Evolutionary conservation across 129 eudicot genomes (phyloP).

Genomic region (Helichrysum umbraculigerum): DNA sequence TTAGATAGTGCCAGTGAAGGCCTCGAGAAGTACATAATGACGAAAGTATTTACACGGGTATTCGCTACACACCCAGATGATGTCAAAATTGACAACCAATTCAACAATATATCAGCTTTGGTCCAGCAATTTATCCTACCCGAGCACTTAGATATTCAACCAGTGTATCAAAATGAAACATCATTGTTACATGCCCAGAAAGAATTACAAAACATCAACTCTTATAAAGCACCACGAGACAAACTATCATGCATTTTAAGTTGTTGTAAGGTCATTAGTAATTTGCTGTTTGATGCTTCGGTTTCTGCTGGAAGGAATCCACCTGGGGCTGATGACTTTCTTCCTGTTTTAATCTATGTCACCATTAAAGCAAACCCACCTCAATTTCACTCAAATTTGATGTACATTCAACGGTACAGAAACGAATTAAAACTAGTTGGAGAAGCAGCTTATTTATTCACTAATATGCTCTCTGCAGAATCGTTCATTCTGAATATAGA

Average conservation of each 20-base stretch:
- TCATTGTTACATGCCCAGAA: constrained; percentile 89
- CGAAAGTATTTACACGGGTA: constrained; percentile 72
- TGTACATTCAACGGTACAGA: constrained; percentile 71
- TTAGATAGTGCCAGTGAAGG: constrained; percentile 94
- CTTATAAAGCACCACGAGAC: constrained; percentile 87
- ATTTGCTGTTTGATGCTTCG: constrained; percentile 58
- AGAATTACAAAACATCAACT: constrained; percentile 77
- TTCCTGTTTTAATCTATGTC: constrained; percentile 81
- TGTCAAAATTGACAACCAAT: constrained; percentile 57
- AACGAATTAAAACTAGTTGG: constrained; percentile 57
- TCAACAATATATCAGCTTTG: constrained; percentile 61
- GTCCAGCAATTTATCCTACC: constrained; percentile 83
- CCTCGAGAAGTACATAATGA: constrained; percentile 84
- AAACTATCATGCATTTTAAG: constrained; percentile 80
- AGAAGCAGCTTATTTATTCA: constrained; percentile 75
- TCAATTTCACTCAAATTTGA: constrained; percentile 78
- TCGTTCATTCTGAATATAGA: constrained; percentile 66
- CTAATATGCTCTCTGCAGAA: constrained; percentile 83
- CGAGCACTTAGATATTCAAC: constrained; percentile 70
- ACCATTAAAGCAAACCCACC: constrained; percentile 85
- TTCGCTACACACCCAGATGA: constrained; percentile 79
- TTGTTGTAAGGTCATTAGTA: constrained; percentile 85
- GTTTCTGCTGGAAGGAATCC: constrained; percentile 61
- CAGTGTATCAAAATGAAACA: constrained; percentile 59
- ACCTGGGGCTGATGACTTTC: constrained; percentile 95